These are phyloP conservation scores for Tricholoma sp. DNA, from an alignment of 768 basidiomycete genomes.

Conservation along the genomic window DNA sequence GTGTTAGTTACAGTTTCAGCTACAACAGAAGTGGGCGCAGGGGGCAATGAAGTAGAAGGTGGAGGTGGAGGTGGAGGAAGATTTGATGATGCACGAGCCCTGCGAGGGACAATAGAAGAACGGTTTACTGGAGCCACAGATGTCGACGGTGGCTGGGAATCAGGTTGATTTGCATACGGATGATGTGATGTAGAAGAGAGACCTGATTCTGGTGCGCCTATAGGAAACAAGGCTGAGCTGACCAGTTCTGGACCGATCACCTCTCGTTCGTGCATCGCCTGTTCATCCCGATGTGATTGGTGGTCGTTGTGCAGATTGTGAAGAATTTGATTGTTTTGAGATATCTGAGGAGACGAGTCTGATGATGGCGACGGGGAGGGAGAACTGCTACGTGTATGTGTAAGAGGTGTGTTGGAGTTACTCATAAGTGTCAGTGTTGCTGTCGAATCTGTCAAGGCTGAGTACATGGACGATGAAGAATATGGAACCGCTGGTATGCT, in stretches of 20 bases:
- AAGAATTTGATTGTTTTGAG: conserved; percentile 30
- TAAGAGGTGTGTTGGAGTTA: not conserved
- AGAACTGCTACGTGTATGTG: not conserved
- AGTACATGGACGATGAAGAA: conserved; percentile 50
- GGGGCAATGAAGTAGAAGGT: conserved; percentile 56
- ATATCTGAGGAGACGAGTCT: conserved; percentile 38
- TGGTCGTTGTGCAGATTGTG: conserved; percentile 30
- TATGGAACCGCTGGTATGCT: conserved; percentile 76
- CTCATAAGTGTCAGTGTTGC: conserved; percentile 25
- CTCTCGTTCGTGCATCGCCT: conserved; percentile 18
- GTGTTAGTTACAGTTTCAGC: conserved; percentile 25
- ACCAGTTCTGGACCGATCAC: conserved; percentile 37
- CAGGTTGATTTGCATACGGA: conserved; percentile 51
- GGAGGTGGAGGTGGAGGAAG: conserved; percentile 66
- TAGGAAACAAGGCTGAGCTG: conserved; percentile 42
- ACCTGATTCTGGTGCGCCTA: conserved; percentile 30
- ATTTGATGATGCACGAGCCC: conserved; percentile 49
- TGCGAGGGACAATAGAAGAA: conserved; percentile 33
- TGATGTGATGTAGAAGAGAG: conserved; percentile 32
- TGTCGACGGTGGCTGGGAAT: conserved; percentile 22
- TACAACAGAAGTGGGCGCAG: conserved; percentile 39
- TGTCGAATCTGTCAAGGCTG: conserved; percentile 17
- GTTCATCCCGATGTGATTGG: conserved; percentile 13
- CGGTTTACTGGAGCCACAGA: conserved; percentile 23
- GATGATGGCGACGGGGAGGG: conserved; percentile 45